Conservation (phyloP, 1,139 yeast genomes). For the Sugiyamaella neomexicana region DNA sequence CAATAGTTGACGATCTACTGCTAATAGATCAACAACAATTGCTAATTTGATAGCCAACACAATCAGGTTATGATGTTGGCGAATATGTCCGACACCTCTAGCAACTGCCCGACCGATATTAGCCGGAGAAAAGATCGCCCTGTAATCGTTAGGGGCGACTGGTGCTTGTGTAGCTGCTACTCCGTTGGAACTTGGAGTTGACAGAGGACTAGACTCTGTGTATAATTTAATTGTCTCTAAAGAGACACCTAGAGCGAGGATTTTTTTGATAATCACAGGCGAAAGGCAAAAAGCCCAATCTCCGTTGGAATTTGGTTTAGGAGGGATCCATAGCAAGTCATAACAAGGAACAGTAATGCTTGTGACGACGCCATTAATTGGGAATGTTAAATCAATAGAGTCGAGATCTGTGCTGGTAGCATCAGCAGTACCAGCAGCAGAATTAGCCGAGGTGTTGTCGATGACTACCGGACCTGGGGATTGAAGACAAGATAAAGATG, state of each 20-base stretch:
- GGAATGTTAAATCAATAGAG: conserved; percentile 6
- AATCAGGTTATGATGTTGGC: conserved; percentile 9
- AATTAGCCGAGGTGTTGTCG: neutral
- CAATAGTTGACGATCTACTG: conserved; percentile 14
- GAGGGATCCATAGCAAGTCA: conserved; percentile 14
- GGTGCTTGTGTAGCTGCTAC: neutral
- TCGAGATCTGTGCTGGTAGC: neutral
- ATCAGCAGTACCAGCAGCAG: neutral
- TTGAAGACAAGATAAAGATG: neutral
- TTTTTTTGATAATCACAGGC: conserved; percentile 3
- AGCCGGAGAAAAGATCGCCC: neutral
- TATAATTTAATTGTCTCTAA: conserved; percentile 2
- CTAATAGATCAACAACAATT: conserved; percentile 17
- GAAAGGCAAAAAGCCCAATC: conserved; percentile 16
- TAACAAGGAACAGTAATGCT: conserved; percentile 6
- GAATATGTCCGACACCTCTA: conserved; percentile 6
- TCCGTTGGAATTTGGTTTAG: neutral
- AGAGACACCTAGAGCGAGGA: conserved; percentile 3
- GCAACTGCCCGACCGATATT: conserved; percentile 7
- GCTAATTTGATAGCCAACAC: conserved; percentile 14
- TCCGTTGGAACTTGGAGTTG: too few species aligned
- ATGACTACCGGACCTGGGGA: neutral
- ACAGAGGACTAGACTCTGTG: neutral
- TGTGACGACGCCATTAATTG: neutral
- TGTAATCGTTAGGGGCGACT: neutral